Evolutionary conservation across 495 filamentous ascomycete genomes (phyloP).

Genomic region (Penicillium paxilli): DNA sequence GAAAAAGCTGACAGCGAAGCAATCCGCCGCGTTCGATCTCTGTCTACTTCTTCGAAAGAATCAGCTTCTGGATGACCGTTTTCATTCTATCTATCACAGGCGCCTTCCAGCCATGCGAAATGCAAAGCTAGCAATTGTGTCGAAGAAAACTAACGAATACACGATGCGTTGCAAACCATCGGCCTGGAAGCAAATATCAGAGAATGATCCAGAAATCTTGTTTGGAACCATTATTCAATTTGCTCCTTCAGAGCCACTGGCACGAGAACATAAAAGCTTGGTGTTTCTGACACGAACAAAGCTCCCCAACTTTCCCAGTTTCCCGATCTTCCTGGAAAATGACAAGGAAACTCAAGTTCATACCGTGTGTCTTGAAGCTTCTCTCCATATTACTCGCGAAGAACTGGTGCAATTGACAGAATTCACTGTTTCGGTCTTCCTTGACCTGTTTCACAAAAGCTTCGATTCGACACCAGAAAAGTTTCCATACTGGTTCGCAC

Average conservation of each 20-base stretch:
- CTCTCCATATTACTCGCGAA: constrained; percentile 40
- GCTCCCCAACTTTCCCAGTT: constrained; percentile 65
- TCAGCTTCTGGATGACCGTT: constrained; percentile 67
- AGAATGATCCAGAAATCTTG: constrained; percentile 52
- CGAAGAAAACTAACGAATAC: constrained; percentile 73
- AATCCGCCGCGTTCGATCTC: constrained; percentile 85
- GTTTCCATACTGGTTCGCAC: constrained; percentile 86
- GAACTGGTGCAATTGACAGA: constrained; percentile 54
- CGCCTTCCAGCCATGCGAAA: constrained; percentile 83
- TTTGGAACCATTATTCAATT: constrained; percentile 68
- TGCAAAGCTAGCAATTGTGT: constrained; percentile 79
- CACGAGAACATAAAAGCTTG: constrained; percentile 60
- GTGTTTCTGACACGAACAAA: constrained; percentile 68
- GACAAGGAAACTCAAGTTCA: constrained; percentile 59
- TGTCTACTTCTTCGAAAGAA: constrained; percentile 69
- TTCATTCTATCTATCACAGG: constrained; percentile 73
- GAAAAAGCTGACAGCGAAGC: constrained; percentile 79
- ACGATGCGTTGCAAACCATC: constrained; percentile 75
- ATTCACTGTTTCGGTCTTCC: constrained; percentile 76
- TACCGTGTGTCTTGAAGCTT: constrained; percentile 33
- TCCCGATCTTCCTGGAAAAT: constrained; percentile 68
- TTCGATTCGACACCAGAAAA: constrained; percentile 63
- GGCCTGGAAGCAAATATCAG: constrained; percentile 64
- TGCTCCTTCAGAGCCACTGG: constrained; percentile 55
- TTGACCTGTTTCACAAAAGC: constrained; percentile 86